Conservation (phyloP, 2,329 filamentous ascomycete genomes). For the Neophaeococcomyces aloes region DNA sequence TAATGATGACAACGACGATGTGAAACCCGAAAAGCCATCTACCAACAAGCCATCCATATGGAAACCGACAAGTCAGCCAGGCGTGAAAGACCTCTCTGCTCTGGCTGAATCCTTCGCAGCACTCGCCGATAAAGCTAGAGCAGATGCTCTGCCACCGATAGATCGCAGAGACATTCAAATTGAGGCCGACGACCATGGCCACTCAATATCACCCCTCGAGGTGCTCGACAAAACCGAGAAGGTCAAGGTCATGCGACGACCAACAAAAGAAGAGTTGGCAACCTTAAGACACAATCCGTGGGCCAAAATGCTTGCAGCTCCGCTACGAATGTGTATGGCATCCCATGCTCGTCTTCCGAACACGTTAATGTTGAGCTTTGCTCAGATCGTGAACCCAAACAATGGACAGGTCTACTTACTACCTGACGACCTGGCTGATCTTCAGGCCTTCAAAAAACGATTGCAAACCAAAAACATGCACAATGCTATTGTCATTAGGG, state of each 20-base stretch:
- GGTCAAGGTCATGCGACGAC: slow-evolving; percentile 7
- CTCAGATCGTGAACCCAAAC: slow-evolving; percentile 11
- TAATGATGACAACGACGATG: background rate
- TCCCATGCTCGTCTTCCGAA: slow-evolving; percentile 15
- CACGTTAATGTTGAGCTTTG: slow-evolving; percentile 13
- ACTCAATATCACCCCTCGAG: slow-evolving; percentile 13
- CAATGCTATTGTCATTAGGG: background rate
- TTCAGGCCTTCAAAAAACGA: slow-evolving; percentile 8
- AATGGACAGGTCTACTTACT: slow-evolving; percentile 13
- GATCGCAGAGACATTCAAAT: background rate
- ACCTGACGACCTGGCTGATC: slow-evolving; percentile 15
- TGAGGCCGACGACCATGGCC: background rate
- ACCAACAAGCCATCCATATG: background rate
- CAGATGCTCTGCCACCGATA: background rate
- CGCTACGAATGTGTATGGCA: slow-evolving; percentile 13
- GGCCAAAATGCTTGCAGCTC: slow-evolving; percentile 18
- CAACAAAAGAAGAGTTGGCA: slow-evolving; percentile 11
- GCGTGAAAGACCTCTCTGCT: background rate
- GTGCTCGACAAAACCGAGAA: background rate
- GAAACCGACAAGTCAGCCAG: background rate
- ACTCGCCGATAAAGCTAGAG: background rate
- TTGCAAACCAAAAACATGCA: slow-evolving; percentile 8
- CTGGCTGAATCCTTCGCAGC: background rate
- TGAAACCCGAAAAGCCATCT: background rate
- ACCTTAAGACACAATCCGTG: slow-evolving; percentile 17